Percentiles rank a stretch among this genome's conserved stretches.
Evolutionary conservation across 2,329 filamentous ascomycete genomes (phyloP).

Genomic region (Verticillium albo-atrum): DNA sequence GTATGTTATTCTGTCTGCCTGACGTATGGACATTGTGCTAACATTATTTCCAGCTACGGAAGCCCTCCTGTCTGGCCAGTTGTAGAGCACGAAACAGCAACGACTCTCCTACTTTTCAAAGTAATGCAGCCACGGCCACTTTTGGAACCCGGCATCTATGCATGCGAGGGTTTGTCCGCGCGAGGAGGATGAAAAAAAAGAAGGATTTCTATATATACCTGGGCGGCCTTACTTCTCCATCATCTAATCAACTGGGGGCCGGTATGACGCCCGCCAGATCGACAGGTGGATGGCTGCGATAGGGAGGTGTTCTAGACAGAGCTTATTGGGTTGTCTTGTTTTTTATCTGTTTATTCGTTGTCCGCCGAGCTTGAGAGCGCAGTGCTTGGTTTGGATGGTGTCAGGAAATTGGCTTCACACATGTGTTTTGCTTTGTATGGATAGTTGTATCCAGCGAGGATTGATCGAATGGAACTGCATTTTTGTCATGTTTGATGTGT

Average conservation of each 20-base stretch:
- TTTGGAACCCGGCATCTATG: background rate
- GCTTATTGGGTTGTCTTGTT: background rate
- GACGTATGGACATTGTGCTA: conserved; percentile 22
- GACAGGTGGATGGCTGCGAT: background rate
- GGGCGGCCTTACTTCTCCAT: background rate
- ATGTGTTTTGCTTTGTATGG: background rate
- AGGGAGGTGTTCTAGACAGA: background rate
- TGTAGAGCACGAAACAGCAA: conserved; percentile 40
- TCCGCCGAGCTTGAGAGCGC: background rate
- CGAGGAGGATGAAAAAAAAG: background rate
- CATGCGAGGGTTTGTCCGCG: background rate
- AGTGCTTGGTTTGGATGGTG: background rate
- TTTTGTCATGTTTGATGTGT: background rate
- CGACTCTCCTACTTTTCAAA: background rate
- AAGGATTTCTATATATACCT: background rate
- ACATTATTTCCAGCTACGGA: conserved; percentile 57
- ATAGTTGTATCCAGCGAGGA: background rate
- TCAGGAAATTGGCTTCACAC: background rate
- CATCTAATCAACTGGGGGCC: background rate
- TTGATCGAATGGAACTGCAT: background rate
- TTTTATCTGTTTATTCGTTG: background rate
- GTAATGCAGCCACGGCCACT: background rate
- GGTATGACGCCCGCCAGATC: background rate
- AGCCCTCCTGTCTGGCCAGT: conserved; percentile 70
- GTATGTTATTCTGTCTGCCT: conserved; percentile 47